Base-by-base conservation (phyloP, 2,329 filamentous ascomycete genomes). In the Macrophomina pseudophaseolina region DNA sequence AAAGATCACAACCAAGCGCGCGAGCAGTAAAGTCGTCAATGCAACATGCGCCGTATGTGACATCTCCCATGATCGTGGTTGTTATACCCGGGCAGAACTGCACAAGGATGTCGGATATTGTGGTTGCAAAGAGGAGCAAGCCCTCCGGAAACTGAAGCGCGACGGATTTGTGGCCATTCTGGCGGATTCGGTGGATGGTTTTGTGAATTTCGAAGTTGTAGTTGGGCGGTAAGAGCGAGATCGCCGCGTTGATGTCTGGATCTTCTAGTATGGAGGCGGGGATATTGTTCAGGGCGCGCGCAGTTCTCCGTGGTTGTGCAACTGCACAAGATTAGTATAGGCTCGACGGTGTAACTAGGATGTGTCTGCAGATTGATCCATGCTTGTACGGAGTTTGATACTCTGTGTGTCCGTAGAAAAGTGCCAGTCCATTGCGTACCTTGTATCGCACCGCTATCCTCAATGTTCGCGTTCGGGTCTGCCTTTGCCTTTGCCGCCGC, bases 151-250 rank as follows among this genome's bases (percentile, higher is more conserved):
- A 95, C 79, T 99, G 95, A n/a, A 99, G 84, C 0, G 94, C 96
- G 2, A 99, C 89, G 71, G 90, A 91, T 75, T 89, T 94, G 1
- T 94, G 90, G 8, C 87, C 88, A 8, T 90, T 88, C 1, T 90
- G 90, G 52, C 92, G 90, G 78, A 99, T 94, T 56, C 94, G 89
- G 80, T 98, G 93, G 73, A 99, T 96, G 8, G 95, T 99, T 82
- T 99, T 99, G 76, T 93, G 95, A 66, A 99, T 93, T 82, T 99
- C 95, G 77, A 99, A 99, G 73, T 92, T 94, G 85, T 99, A 99
- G 83, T 99, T 99, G n/a, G 88, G 83, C 1, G 95, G 95, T 2
- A 99, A 87, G 38, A 99, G 86, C 5, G 88, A 85, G 67, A 98
- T 93, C 3, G 95, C 95, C 52, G 89, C 90, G 78, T 94, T 94